A percentile compares a stretch with the other conserved stretches of the same genome.
These are phyloP conservation scores for Tetramitus jugosus DNA, from an alignment of 208 protist species.

Conservation along the genomic window DNA sequence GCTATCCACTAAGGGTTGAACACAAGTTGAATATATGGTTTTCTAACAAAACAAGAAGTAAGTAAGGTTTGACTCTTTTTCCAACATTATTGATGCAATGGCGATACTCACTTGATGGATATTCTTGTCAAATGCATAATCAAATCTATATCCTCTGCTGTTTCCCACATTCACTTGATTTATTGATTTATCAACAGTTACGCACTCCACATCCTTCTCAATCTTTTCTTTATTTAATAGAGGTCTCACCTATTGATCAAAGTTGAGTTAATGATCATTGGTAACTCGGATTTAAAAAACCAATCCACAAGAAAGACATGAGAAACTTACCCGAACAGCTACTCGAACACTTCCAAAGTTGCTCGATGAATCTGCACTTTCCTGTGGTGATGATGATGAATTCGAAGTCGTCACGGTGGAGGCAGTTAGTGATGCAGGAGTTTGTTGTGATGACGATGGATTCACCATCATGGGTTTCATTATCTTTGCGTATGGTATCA, in stretches of 20 bases:
- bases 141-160: slow-evolving; percentile 71
- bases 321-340: not conserved
- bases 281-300: too few species aligned
- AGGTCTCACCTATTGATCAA: slow-evolving; percentile 50
- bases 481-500: too few species aligned
- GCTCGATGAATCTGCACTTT: too few species aligned
- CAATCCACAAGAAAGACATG: not conserved
- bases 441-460: too few species aligned
- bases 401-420: too few species aligned
- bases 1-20: slow-evolving; percentile 19
- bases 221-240: slow-evolving; percentile 60
- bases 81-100: not conserved
- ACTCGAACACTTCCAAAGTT: not conserved
- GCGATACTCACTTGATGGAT: slow-evolving; percentile 33
- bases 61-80: too few species aligned
- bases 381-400: too few species aligned
- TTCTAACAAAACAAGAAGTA: too few species aligned
- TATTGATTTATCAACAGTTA: slow-evolving; percentile 37
- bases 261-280: too few species aligned
- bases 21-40: not conserved
- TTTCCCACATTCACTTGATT: slow-evolving; percentile 72
- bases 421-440: too few species aligned
- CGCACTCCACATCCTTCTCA: slow-evolving; percentile 24
- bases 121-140: slow-evolving; percentile 63
- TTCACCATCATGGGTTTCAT: too few species aligned